Evolutionary conservation across 192 early-diverging fungal genomes (phyloP).

Genomic region (Backusella morwellensis): DNA sequence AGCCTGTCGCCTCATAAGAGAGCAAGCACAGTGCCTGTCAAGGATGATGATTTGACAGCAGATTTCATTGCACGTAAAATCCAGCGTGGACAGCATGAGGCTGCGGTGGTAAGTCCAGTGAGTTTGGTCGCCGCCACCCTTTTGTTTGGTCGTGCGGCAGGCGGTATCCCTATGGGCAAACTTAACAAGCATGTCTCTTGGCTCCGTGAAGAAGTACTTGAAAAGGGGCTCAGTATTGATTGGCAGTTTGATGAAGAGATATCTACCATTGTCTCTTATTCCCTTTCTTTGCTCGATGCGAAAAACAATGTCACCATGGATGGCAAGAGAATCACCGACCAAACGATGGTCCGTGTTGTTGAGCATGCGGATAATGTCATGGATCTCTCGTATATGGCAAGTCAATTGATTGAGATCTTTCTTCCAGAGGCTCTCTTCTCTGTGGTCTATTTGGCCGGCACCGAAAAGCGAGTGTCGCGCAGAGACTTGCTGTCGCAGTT

Average conservation of each 20-base stretch:
- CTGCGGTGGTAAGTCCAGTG: constrained; percentile 25
- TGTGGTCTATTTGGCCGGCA: constrained; percentile 30
- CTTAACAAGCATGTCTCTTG: constrained; percentile 25
- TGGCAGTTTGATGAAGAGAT: constrained; percentile 39
- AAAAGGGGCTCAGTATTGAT: constrained; percentile 26
- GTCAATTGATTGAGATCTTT: constrained; percentile 31
- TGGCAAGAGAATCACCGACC: constrained; percentile 26
- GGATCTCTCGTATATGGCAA: constrained; percentile 39
- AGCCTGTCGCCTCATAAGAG: not conserved
- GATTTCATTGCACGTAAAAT: constrained; percentile 27
- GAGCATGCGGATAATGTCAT: constrained; percentile 42
- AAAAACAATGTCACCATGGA: constrained; percentile 33
- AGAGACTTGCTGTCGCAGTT: constrained; percentile 26
- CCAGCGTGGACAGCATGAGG: constrained; percentile 26
- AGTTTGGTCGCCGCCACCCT: constrained; percentile 27
- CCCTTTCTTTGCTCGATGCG: constrained; percentile 28
- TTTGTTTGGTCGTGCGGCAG: constrained; percentile 19
- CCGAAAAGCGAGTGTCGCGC: constrained; percentile 4
- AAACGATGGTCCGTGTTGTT: constrained; percentile 25
- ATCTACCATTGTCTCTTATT: constrained; percentile 27
- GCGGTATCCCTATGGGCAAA: constrained; percentile 25
- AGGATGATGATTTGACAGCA: constrained; percentile 8
- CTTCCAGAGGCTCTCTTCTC: constrained; percentile 32
- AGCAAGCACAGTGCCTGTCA: not conserved
- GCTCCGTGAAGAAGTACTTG: constrained; percentile 22